Conservation (phyloP, 495 filamentous ascomycete genomes). For the Lasiosphaeria ovina region DNA sequence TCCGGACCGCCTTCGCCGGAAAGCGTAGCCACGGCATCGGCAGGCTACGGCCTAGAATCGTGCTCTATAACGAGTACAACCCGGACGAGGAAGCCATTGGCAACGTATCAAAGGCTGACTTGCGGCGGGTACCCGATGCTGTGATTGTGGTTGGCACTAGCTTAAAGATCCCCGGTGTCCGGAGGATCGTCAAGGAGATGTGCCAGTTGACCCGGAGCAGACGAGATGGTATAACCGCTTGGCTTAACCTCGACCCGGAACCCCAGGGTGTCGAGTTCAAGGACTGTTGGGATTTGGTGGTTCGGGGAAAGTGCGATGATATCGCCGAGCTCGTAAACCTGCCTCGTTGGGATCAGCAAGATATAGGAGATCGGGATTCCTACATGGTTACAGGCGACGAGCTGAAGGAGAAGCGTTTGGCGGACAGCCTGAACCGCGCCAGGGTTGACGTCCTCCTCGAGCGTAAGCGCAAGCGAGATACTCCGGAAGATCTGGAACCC, state of each 20-base stretch:
- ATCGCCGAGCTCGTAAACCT: constrained; percentile 74
- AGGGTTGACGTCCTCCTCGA: constrained; percentile 41
- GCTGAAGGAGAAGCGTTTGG: constrained; percentile 35
- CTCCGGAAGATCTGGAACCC: constrained; percentile 21
- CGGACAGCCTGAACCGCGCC: constrained; percentile 31
- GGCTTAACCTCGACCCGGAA: constrained; percentile 86
- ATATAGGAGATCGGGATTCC: constrained; percentile 33
- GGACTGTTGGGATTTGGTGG: constrained; percentile 86
- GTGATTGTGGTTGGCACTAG: constrained; percentile 94
- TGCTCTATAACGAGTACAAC: constrained; percentile 95
- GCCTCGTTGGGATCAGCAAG: constrained; percentile 70
- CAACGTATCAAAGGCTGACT: constrained; percentile 77
- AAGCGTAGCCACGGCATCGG: constrained; percentile 94
- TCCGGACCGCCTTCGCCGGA: constrained; percentile 72
- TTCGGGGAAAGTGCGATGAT: constrained; percentile 83
- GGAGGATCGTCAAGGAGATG: constrained; percentile 85
- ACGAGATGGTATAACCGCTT: constrained; percentile 86
- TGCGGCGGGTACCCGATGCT: constrained; percentile 82
- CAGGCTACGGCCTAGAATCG: constrained; percentile 84
- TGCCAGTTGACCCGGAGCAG: constrained; percentile 74
- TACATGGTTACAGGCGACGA: constrained; percentile 42
- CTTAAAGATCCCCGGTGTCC: constrained; percentile 89
- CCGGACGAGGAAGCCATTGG: constrained; percentile 96
- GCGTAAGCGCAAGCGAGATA: constrained; percentile 29
- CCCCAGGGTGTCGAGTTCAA: constrained; percentile 82